These are phyloP conservation scores for Erythrobasidium hasegawianum DNA, from an alignment of 1,284 basidiomycete species.

Conservation along the genomic window DNA sequence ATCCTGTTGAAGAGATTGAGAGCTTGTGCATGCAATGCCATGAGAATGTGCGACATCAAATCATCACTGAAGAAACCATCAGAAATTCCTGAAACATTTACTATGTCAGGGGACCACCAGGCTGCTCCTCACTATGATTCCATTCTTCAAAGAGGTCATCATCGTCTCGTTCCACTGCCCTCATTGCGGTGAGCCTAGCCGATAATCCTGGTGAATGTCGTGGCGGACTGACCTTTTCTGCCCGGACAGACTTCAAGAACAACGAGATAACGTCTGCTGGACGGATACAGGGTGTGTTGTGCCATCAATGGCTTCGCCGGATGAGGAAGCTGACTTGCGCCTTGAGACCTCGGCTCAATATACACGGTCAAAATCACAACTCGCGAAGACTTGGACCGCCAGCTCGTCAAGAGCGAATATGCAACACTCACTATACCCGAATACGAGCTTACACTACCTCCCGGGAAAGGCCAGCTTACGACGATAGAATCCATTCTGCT, in stretches of 20 bases:
- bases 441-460: slow-evolving; percentile 84
- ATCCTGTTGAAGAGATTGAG: slow-evolving; percentile 59
- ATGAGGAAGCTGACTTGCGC: not conserved
- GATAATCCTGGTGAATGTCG: not conserved
- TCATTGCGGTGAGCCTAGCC: slow-evolving; percentile 65
- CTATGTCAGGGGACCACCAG: slow-evolving; percentile 73
- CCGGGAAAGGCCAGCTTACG: slow-evolving; percentile 80
- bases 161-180: slow-evolving; percentile 95
- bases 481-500: slow-evolving; percentile 90
- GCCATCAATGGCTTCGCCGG: slow-evolving; percentile 2
- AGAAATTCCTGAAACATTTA: not conserved
- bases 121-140: slow-evolving; percentile 88
- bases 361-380: slow-evolving; percentile 80
- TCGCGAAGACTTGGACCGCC: slow-evolving; percentile 79
- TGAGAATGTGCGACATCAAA: slow-evolving; percentile 62
- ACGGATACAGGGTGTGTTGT: slow-evolving; percentile 68
- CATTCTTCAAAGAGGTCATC: slow-evolving; percentile 93
- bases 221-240: not conserved
- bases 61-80: slow-evolving; percentile 26
- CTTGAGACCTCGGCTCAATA: slow-evolving; percentile 51
- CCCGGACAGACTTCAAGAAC: slow-evolving; percentile 56
- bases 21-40: slow-evolving; percentile 92
- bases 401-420: slow-evolving; percentile 83
- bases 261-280: slow-evolving; percentile 95
- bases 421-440: slow-evolving; percentile 83